phyloP scores from a whole-genome alignment of 768 basidiomycete species.

The Boletus vinaceobasis region DNA sequence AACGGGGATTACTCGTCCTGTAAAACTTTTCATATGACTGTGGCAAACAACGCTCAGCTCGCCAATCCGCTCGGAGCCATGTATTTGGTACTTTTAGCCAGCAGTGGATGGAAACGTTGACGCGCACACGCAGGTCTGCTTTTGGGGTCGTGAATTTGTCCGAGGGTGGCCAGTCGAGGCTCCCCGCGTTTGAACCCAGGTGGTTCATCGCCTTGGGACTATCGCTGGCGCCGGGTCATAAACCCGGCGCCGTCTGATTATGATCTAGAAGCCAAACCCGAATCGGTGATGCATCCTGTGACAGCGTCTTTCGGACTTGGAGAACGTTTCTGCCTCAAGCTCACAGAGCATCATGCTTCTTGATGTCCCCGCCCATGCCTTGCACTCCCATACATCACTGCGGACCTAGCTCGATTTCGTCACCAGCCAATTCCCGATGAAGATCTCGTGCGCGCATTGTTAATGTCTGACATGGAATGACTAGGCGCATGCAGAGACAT shows the following conservation, averaged over 20 bases:
- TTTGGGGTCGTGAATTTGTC: neutral
- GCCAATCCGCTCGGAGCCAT: slow-evolving; percentile 1
- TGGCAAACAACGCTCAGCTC: slow-evolving; percentile 12
- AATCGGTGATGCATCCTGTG: slow-evolving; percentile 6
- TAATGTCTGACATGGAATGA: slow-evolving; percentile 5
- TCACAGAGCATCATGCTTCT: slow-evolving; percentile 6
- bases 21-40: slow-evolving; percentile 19
- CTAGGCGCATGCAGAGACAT: slow-evolving; percentile 11
- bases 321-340: slow-evolving; percentile 27
- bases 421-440: slow-evolving; percentile 26
- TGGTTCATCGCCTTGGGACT: neutral
- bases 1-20: slow-evolving; percentile 31
- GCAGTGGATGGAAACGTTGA: neutral
- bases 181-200: neutral
- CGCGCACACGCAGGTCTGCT: neutral
- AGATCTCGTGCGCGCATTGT: slow-evolving; percentile 18
- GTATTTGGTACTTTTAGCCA: neutral
- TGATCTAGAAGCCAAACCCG: slow-evolving; percentile 3
- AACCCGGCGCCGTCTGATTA: slow-evolving; percentile 5
- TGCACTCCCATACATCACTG: slow-evolving; percentile 23
- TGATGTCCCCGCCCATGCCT: slow-evolving; percentile 12
- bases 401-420: slow-evolving; percentile 11
- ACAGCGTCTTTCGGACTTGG: slow-evolving; percentile 22
- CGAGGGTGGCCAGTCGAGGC: neutral
- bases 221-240: neutral